Percentiles rank a stretch among this genome's conserved stretches.
These are phyloP conservation scores for Schizosaccharomyces octosporus DNA, from an alignment of 805 yeast genomes.

Conservation along the genomic window DNA sequence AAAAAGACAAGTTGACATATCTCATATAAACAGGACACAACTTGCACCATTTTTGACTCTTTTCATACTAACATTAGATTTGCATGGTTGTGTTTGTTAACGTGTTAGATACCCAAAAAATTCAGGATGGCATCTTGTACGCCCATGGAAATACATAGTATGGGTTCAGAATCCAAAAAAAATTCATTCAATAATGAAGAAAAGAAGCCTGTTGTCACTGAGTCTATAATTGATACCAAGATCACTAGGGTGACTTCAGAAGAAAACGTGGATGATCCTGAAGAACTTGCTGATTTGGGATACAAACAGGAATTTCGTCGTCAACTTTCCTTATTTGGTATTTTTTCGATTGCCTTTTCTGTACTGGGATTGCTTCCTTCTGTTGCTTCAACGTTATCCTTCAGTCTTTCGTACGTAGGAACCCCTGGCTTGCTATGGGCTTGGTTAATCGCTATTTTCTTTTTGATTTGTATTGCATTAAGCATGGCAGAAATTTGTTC, in stretches of 20 bases:
- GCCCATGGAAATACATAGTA: too few species aligned
- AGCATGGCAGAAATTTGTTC: slow-evolving; percentile 42
- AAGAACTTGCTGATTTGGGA: slow-evolving; percentile 25
- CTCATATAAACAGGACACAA: too few species aligned
- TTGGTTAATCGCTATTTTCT: slow-evolving; percentile 26
- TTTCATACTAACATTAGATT: too few species aligned
- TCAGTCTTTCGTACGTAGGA: slow-evolving; percentile 29
- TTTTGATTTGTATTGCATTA: slow-evolving; percentile 30
- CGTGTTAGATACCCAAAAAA: too few species aligned
- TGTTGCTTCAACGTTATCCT: slow-evolving; percentile 32
- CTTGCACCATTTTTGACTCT: too few species aligned
- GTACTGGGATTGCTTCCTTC: slow-evolving; percentile 44
- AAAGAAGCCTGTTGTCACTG: too few species aligned
- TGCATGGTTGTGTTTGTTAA: too few species aligned
- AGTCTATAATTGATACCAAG: too few species aligned
- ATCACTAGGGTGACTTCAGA: background rate
- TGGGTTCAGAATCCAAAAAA: too few species aligned
- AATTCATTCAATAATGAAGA: too few species aligned
- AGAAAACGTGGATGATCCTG: background rate
- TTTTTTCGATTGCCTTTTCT: slow-evolving; percentile 44
- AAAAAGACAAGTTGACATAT: too few species aligned
- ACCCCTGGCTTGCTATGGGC: slow-evolving; percentile 40
- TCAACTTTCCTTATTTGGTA: slow-evolving; percentile 34
- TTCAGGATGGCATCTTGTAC: too few species aligned
- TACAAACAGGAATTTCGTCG: slow-evolving; percentile 45